These are phyloP conservation scores for Lentinula sp. DNA, from an alignment of 768 basidiomycete genomes.

Conservation along the genomic window DNA sequence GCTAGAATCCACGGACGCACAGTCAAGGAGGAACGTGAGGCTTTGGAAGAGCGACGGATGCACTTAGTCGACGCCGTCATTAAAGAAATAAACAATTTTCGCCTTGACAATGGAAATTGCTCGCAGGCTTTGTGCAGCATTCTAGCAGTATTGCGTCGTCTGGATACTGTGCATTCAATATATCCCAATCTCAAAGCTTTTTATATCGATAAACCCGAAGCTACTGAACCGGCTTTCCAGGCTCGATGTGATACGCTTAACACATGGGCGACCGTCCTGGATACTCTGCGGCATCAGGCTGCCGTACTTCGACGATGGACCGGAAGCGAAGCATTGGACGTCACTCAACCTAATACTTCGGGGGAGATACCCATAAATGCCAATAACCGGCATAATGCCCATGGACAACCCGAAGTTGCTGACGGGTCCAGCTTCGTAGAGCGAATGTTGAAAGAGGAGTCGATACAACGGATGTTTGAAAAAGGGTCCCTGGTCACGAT, in stretches of 20 bases:
- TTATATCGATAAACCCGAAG: conserved; percentile 69
- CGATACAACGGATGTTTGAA: conserved; percentile 92
- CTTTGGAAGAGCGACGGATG: conserved; percentile 77
- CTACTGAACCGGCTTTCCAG: conserved; percentile 61
- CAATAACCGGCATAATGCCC: conserved; percentile 20
- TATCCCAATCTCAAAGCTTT: conserved; percentile 84
- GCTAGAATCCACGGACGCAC: conserved; percentile 79
- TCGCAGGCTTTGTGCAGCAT: conserved; percentile 56
- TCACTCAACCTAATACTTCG: conserved; percentile 71
- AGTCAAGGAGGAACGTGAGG: conserved; percentile 75
- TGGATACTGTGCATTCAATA: conserved; percentile 79
- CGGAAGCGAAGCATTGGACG: conserved; percentile 85
- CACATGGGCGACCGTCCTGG: conserved; percentile 87
- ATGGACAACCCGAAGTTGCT: conserved; percentile 37
- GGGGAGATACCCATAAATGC: conserved; percentile 45
- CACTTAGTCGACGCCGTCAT: conserved; percentile 78
- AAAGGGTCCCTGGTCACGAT: conserved; percentile 85
- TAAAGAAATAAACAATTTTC: conserved; percentile 77
- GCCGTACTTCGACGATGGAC: conserved; percentile 86
- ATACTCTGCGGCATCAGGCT: conserved; percentile 80
- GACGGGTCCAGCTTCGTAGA: conserved; percentile 89
- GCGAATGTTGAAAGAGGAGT: conserved; percentile 90
- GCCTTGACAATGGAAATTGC: conserved; percentile 39
- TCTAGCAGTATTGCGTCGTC: conserved; percentile 58
- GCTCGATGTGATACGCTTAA: conserved; percentile 85